These are phyloP conservation scores for Phytophthora syringae DNA, from an alignment of 352 stramenopile species.

Conservation along the genomic window DNA sequence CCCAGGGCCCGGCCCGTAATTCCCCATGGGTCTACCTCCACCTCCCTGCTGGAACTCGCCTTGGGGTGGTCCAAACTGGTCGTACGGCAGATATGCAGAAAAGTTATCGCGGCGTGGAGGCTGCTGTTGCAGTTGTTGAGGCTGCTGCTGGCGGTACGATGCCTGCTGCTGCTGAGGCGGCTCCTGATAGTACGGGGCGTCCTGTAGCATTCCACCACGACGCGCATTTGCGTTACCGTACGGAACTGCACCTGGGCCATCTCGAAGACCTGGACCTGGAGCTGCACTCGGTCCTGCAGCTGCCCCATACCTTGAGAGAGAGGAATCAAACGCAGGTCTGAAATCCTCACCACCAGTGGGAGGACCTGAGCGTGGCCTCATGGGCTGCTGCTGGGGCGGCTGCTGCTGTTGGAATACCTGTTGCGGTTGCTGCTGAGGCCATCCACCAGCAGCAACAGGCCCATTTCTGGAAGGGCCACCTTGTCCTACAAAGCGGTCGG, in stretches of 20 bases:
- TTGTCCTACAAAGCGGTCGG: constrained; percentile 47
- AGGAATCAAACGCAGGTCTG: constrained; percentile 37
- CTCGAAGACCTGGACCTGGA: not conserved
- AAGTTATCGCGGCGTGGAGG: constrained; percentile 30
- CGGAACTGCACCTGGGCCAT: constrained; percentile 9
- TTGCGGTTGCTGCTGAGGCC: constrained; percentile 33
- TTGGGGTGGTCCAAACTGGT: constrained; percentile 39
- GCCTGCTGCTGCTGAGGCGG: constrained; percentile 30
- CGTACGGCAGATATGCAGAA: constrained; percentile 37
- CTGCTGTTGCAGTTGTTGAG: constrained; percentile 22
- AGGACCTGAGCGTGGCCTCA: constrained; percentile 32
- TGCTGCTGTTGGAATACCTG: constrained; percentile 35
- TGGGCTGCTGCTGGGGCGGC: constrained; percentile 28
- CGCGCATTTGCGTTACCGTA: constrained; percentile 25
- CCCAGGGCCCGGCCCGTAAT: constrained; percentile 22
- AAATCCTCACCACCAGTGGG: constrained; percentile 29
- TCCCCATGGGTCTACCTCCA: constrained; percentile 29
- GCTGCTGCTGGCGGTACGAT: constrained; percentile 25
- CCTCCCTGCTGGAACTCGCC: constrained; percentile 40
- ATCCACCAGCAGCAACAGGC: constrained; percentile 17
- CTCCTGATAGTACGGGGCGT: constrained; percentile 40
- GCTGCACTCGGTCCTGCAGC: constrained; percentile 24
- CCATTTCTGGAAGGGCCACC: constrained; percentile 43
- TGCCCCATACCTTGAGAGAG: constrained; percentile 43
- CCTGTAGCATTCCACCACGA: constrained; percentile 29